phyloP scores from a whole-genome alignment of 768 basidiomycete species.

The Tricholoma terreum region DNA sequence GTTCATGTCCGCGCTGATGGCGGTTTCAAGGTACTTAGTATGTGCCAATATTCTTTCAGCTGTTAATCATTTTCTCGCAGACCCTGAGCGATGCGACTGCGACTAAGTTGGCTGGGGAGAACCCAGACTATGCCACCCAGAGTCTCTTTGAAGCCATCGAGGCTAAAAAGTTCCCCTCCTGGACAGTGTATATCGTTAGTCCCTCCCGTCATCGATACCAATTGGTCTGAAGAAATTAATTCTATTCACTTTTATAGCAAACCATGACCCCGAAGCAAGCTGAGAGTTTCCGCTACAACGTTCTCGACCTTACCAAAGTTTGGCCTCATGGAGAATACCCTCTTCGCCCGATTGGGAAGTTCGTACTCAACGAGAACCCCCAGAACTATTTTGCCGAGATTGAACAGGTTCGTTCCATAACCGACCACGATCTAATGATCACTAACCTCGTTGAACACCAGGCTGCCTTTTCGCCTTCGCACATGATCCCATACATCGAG shows the following conservation, averaged over 20 bases:
- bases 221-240: neutral
- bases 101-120: conserved; percentile 60
- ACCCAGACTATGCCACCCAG: conserved; percentile 84
- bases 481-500: conserved; percentile 86
- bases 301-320: conserved; percentile 88
- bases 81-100: conserved; percentile 72
- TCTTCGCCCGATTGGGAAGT: conserved; percentile 82
- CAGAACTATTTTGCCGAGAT: conserved; percentile 94
- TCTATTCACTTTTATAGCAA: conserved; percentile 48
- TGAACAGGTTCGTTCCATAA: conserved; percentile 66
- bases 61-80: conserved; percentile 34
- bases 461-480: conserved; percentile 86
- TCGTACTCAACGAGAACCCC: conserved; percentile 75
- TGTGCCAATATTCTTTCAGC: neutral
- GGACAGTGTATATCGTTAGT: conserved; percentile 83
- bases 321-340: conserved; percentile 89
- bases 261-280: conserved; percentile 93
- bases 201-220: too few relatives aligned
- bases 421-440: conserved; percentile 8
- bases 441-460: conserved; percentile 28
- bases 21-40: conserved; percentile 67
- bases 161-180: conserved; percentile 73
- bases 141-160: conserved; percentile 82
- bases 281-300: conserved; percentile 85
- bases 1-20: conserved; percentile 76